phyloP scores from a whole-genome alignment of 257 asterid species.

The Coffea eugenioides region DNA sequence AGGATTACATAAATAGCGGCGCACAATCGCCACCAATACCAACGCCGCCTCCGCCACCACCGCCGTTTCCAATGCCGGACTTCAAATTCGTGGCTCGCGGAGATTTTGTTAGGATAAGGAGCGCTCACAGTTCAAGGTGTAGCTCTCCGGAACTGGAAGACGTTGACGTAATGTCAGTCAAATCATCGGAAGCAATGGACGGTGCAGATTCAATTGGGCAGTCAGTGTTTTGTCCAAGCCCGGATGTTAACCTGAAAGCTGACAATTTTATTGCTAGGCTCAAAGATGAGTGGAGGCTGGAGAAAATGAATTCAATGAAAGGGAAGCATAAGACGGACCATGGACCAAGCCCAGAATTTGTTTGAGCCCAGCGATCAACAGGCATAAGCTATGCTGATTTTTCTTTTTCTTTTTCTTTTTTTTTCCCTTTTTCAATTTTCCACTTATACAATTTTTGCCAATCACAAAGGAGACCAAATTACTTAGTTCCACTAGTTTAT shows the following conservation, averaged over 20 bases:
- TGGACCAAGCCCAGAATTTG: conserved; percentile 11
- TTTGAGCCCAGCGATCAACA: neutral
- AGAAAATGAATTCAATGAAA: conserved; percentile 59
- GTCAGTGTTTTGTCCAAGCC: conserved; percentile 77
- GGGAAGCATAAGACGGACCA: conserved; percentile 32
- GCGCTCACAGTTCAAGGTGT: conserved; percentile 60
- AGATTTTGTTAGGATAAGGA: conserved; percentile 57
- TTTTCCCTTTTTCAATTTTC: neutral
- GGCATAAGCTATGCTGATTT: neutral
- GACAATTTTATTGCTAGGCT: conserved; percentile 74
- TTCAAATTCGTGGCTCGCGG: conserved; percentile 50
- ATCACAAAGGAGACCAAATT: neutral
- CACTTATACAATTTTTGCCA: conserved; percentile 3
- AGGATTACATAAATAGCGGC: conserved; percentile 38
- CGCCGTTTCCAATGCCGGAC: conserved; percentile 62
- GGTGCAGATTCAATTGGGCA: conserved; percentile 53
- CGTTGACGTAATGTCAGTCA: conserved; percentile 46
- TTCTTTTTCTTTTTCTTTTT: neutral
- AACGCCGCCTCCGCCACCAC: conserved; percentile 69
- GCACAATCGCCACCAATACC: conserved; percentile 66
- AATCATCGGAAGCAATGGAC: conserved; percentile 47
- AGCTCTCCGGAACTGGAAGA: conserved; percentile 81
- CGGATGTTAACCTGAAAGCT: conserved; percentile 79
- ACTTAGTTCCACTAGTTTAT: neutral
- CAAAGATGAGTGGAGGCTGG: conserved; percentile 73